Evolutionary conservation across 768 basidiomycete genomes (phyloP).

Genomic region (Lentinula raphanica): DNA sequence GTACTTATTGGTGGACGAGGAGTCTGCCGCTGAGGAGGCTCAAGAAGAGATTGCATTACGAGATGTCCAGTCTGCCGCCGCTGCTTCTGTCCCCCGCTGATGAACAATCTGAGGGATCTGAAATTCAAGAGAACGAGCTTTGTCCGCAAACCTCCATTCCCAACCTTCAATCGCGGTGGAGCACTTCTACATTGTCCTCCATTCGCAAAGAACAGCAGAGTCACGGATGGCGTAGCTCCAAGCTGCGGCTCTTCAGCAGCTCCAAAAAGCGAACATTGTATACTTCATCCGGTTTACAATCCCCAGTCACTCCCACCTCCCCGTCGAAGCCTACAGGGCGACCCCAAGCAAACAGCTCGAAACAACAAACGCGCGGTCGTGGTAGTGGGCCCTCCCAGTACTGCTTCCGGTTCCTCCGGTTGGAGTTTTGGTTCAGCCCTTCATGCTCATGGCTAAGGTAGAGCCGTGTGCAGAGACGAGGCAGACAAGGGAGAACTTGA

Average conservation of each 20-base stretch:
- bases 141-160: slow-evolving; percentile 9
- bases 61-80: not conserved
- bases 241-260: slow-evolving; percentile 34
- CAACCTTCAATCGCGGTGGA: slow-evolving; percentile 63
- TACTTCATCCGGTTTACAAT: slow-evolving; percentile 13
- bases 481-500: too few species aligned
- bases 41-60: not conserved
- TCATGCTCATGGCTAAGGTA: too few species aligned
- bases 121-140: not conserved
- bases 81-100: slow-evolving; percentile 9
- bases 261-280: slow-evolving; percentile 16
- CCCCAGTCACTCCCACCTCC: slow-evolving; percentile 1
- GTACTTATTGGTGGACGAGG: slow-evolving; percentile 3
- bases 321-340: not conserved
- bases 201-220: slow-evolving; percentile 31
- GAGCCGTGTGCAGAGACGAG: too few species aligned
- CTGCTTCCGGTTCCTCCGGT: slow-evolving; percentile 5
- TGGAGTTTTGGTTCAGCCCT: slow-evolving; percentile 2
- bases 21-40: slow-evolving; percentile 7
- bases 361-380: slow-evolving; percentile 5
- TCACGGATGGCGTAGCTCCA: slow-evolving; percentile 26
- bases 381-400: slow-evolving; percentile 4
- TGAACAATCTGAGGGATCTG: not conserved
- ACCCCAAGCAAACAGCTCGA: not conserved
- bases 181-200: slow-evolving; percentile 51